phyloP scores from a whole-genome alignment of 1,284 basidiomycete genomes.

The Fomes fomentarius region DNA sequence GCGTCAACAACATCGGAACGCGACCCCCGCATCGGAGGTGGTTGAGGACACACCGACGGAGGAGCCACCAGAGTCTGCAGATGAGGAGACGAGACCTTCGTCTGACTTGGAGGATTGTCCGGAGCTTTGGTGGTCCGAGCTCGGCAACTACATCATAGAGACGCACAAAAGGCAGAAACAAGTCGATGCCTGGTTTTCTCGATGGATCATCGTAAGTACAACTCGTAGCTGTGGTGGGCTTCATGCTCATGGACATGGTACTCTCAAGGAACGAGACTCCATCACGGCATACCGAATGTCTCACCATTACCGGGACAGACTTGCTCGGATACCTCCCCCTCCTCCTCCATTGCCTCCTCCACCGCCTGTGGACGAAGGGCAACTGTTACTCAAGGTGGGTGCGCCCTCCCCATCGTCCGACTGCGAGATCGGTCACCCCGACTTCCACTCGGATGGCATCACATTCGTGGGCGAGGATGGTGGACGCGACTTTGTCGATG shows the following conservation, averaged over 20 bases:
- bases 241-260: background rate
- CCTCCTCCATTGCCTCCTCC: conserved; percentile 48
- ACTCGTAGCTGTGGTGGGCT: conserved; percentile 11
- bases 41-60: conserved; percentile 38
- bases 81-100: conserved; percentile 55
- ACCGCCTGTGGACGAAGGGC: conserved; percentile 42
- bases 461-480: conserved; percentile 42
- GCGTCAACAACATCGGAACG: conserved; percentile 40
- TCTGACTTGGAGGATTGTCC: conserved; percentile 80
- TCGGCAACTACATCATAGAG: conserved; percentile 68
- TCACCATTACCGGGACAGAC: conserved; percentile 63
- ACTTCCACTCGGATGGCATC: conserved; percentile 31
- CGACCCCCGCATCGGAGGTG: conserved; percentile 38
- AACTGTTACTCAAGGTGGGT: conserved; percentile 39
- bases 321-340: conserved; percentile 64
- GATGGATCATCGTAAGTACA: conserved; percentile 55
- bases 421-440: conserved; percentile 25
- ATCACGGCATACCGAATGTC: conserved; percentile 62
- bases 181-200: conserved; percentile 73
- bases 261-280: conserved; percentile 66
- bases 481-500: conserved; percentile 46
- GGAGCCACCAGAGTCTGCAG: conserved; percentile 40
- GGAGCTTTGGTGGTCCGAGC: conserved; percentile 72
- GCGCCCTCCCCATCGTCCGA: conserved; percentile 28
- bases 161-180: conserved; percentile 72